Percentiles rank a stretch among this genome's conserved stretches.
Conservation (phyloP, 2,329 filamentous ascomycete genomes). For the Claviceps pazoutovae region DNA sequence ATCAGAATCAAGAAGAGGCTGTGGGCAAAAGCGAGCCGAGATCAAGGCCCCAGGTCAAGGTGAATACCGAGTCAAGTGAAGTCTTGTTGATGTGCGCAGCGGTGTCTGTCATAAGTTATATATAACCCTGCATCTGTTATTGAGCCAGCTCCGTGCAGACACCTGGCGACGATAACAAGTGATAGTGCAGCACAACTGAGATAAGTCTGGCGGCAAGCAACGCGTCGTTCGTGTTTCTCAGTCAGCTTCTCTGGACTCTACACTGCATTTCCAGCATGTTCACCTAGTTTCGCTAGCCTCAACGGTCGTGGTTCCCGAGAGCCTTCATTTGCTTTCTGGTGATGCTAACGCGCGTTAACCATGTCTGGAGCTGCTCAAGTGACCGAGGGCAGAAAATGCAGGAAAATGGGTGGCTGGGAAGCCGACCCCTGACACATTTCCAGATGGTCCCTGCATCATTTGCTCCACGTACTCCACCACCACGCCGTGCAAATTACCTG, state of each 20-base stretch:
- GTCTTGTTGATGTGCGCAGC: not conserved
- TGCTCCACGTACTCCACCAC: no score
- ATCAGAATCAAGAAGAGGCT: not conserved
- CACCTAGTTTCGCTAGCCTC: not conserved
- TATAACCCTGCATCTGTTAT: no score
- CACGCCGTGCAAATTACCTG: no score
- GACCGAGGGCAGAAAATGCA: not conserved
- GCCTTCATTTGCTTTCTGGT: not conserved
- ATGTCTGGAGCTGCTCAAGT: not conserved
- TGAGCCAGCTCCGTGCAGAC: slow-evolving; percentile 13
- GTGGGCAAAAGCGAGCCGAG: not conserved
- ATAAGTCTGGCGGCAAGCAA: not conserved
- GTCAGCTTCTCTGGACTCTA: not conserved
- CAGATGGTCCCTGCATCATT: not conserved
- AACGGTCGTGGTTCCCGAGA: not conserved
- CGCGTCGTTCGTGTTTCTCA: no score
- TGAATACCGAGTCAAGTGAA: not conserved
- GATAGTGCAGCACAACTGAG: slow-evolving; percentile 8
- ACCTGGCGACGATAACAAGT: slow-evolving; percentile 13
- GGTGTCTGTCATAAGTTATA: no score
- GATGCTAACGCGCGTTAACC: slow-evolving; percentile 1
- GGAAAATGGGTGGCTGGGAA: slow-evolving; percentile 2
- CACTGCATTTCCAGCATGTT: not conserved
- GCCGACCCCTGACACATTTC: not conserved
- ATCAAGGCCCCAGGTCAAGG: not conserved